Evolutionary conservation across 2,329 filamentous ascomycete genomes (phyloP).

Genomic region (Fusarium sp.): DNA sequence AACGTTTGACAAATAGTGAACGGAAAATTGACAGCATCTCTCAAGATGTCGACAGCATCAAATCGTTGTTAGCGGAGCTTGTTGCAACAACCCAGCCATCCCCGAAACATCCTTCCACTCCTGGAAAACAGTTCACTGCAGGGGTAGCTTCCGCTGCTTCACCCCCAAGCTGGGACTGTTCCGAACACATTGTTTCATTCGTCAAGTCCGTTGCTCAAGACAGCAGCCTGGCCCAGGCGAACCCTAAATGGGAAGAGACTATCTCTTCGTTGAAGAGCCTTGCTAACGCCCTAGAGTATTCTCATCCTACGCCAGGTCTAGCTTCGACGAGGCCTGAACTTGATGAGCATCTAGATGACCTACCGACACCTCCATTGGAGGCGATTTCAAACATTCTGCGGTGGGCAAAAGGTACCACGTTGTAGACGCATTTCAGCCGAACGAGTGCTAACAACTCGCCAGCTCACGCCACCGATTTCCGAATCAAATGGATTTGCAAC

Average conservation of each 20-base stretch:
- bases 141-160: too few species aligned
- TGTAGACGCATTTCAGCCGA: fast-evolving
- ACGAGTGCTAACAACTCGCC: not conserved
- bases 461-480: slow-evolving; percentile 47
- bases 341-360: not conserved
- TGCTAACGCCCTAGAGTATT: slow-evolving; percentile 3
- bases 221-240: not conserved
- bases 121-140: not conserved
- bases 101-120: not conserved
- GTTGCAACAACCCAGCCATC: not conserved
- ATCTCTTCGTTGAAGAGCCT: slow-evolving; percentile 29
- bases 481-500: slow-evolving; percentile 51
- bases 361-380: slow-evolving; percentile 49
- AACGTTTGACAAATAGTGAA: slow-evolving; percentile 46
- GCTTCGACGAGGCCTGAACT: too few species aligned
- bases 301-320: not conserved
- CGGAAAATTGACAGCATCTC: slow-evolving; percentile 55
- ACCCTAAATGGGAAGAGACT: not conserved
- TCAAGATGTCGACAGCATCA: slow-evolving; percentile 53
- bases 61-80: slow-evolving; percentile 44
- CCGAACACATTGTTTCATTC: slow-evolving; percentile 53
- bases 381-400: slow-evolving; percentile 47
- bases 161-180: slow-evolving; percentile 50
- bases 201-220: slow-evolving; percentile 45
- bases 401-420: slow-evolving; percentile 52